Evolutionary conservation across 2,329 filamentous ascomycete species (phyloP), one percentile per base, ranked within the genome.

Genomic region (Taxawa tesnikishii): DNA sequence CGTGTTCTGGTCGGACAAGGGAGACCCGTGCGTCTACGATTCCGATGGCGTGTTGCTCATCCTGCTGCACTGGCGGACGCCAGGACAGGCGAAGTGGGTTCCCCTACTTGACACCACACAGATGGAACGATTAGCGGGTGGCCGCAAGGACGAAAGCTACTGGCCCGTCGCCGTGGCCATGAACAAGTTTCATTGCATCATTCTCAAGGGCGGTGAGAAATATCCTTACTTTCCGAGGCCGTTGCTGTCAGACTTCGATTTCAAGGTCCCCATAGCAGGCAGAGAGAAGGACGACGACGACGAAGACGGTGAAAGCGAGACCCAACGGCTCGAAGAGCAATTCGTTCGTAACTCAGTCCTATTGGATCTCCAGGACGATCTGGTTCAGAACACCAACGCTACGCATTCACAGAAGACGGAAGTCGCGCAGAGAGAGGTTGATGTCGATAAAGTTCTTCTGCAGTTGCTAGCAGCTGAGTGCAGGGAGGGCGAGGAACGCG

Each of bases 21-120:
- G 90, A n/a, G 87, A 98, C 47, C 90, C 90, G 5, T 94, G 84
- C 54, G 87, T 96, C 37, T 98, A 96, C 56, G 90, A 96, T 55
- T 84, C 83, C 4, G 83, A 83, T 2, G 90, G 92, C 25, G 84
- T 88, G 1, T 66, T 98, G 2, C 68, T 96, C 9, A 80, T 88
- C 2, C 70, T 96, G 2, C 68, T 93, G 27, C 87, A 94, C 58
- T 98, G 90, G 90, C 79, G 90, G 6, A 78, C 69, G 14, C 78
- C 79, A 1, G 83, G 82, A 4, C 79, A 90, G 49, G 90, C 87
- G 7, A 77, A 73, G 37, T 98, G 90, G 90, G 75, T 92, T 2
- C 90, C 90, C 1, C 68, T 98, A 3, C 72, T 98, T 3, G 88
- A 98, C 57, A 98, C 92, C 1, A 83, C 71, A 37, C 73, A 80